Evolutionary conservation across 306 rosid species (phyloP).

Genomic region (Rosa lucieae): DNA sequence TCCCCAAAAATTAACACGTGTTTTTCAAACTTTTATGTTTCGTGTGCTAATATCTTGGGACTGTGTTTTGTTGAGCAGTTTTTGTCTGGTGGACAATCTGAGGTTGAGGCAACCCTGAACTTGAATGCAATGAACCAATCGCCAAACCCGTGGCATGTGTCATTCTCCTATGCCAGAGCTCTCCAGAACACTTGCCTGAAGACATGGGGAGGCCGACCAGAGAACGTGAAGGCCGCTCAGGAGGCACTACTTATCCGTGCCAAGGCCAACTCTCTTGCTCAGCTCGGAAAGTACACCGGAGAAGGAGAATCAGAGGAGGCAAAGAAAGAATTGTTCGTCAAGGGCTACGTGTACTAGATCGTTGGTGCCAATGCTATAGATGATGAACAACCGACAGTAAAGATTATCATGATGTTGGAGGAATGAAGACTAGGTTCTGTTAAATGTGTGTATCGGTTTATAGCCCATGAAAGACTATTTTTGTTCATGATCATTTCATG

Average conservation of each 20-base stretch:
- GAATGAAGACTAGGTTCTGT: conserved; percentile 33
- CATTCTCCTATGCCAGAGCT: conserved; percentile 97
- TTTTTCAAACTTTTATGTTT: not conserved
- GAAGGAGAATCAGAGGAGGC: conserved; percentile 95
- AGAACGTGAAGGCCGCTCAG: conserved; percentile 89
- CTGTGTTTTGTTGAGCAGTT: conserved; percentile 48
- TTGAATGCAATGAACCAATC: conserved; percentile 80
- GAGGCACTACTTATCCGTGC: conserved; percentile 72
- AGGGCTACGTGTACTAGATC: conserved; percentile 76
- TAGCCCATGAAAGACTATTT: conserved; percentile 63
- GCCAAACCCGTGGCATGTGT: conserved; percentile 93
- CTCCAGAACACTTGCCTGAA: conserved; percentile 90
- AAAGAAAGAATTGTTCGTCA: conserved; percentile 72
- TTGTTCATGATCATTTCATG: conserved; percentile 52
- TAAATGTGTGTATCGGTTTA: conserved; percentile 46
- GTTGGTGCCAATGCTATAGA: conserved; percentile 20
- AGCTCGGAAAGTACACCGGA: conserved; percentile 89
- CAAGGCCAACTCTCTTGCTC: conserved; percentile 91
- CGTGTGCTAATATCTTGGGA: conserved; percentile 10
- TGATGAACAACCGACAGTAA: conserved; percentile 22
- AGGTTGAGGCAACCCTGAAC: conserved; percentile 93
- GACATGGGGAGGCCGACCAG: conserved; percentile 90
- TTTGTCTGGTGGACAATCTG: conserved; percentile 98
- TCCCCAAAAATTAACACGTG: not conserved
- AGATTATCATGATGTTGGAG: conserved; percentile 23